phyloP scores from a whole-genome alignment of 257 asterid genomes.

The Solanum etuberosum region DNA sequence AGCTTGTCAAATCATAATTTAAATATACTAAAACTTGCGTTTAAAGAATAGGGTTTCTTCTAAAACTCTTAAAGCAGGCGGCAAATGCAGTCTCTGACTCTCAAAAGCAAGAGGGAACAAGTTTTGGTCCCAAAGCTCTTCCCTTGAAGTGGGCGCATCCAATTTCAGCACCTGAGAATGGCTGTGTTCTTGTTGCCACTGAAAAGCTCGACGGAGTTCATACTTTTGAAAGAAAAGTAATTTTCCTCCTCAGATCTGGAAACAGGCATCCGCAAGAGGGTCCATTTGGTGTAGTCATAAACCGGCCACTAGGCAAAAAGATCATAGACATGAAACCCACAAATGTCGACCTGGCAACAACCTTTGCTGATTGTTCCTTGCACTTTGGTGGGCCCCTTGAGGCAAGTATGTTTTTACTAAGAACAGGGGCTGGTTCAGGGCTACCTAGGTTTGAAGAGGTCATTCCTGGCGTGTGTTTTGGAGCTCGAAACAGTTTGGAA shows the following conservation, averaged over 20 bases:
- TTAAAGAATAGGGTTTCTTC: not conserved
- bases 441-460: slow-evolving; percentile 62
- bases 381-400: slow-evolving; percentile 97
- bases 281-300: slow-evolving; percentile 79
- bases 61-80: slow-evolving; percentile 30
- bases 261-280: slow-evolving; percentile 80
- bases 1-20: not conserved
- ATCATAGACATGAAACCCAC: slow-evolving; percentile 79
- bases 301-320: slow-evolving; percentile 70
- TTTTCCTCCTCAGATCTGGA: slow-evolving; percentile 86
- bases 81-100: slow-evolving; percentile 33
- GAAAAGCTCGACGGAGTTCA: slow-evolving; percentile 90
- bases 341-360: slow-evolving; percentile 60
- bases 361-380: slow-evolving; percentile 71
- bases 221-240: slow-evolving; percentile 73
- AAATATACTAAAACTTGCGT: not conserved
- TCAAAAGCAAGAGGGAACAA: slow-evolving; percentile 26
- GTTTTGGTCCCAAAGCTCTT: slow-evolving; percentile 31
- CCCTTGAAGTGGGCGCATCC: slow-evolving; percentile 98
- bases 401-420: slow-evolving; percentile 71
- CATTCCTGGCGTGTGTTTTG: slow-evolving; percentile 67
- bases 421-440: slow-evolving; percentile 35
- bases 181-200: slow-evolving; percentile 86
- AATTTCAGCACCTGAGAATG: slow-evolving; percentile 83
- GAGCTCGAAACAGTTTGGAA: slow-evolving; percentile 71